Evolutionary conservation across 2,329 filamentous ascomycete genomes (phyloP).

Genomic region (Onygena corvina): DNA sequence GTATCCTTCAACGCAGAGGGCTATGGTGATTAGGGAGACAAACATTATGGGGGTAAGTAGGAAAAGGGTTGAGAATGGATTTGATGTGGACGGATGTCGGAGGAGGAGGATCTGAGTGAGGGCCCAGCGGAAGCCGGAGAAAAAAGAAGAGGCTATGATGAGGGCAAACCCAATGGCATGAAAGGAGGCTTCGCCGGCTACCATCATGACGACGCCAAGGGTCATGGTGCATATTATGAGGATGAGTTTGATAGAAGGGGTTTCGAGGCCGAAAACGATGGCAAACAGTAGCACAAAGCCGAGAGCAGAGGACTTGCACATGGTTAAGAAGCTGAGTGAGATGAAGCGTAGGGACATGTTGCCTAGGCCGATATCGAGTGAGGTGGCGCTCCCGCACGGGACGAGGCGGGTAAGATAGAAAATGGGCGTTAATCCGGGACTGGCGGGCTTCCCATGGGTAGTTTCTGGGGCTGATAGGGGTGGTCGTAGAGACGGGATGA

Average conservation of each 20-base stretch:
- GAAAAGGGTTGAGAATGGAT: constrained; percentile 94
- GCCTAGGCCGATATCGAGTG: constrained; percentile 86
- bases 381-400: constrained; percentile 84
- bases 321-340: constrained; percentile 93
- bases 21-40: constrained; percentile 62
- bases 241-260: constrained; percentile 72
- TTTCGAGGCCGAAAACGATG: constrained; percentile 83
- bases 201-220: constrained; percentile 91
- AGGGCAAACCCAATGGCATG: constrained; percentile 75
- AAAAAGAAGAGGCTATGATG: constrained; percentile 86
- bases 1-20: constrained; percentile 75
- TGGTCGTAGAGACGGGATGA: constrained; percentile 72
- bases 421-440: constrained; percentile 42
- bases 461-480: constrained; percentile 6
- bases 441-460: constrained; percentile 21
- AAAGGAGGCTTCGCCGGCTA: constrained; percentile 87
- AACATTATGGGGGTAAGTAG: constrained; percentile 99
- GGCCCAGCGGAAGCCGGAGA: constrained; percentile 95
- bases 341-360: constrained; percentile 96
- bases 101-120: constrained; percentile 93
- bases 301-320: constrained; percentile 96
- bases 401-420: constrained; percentile 90
- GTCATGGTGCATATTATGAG: constrained; percentile 88
- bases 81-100: constrained; percentile 85
- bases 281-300: constrained; percentile 93